Evolutionary conservation across 768 basidiomycete genomes (phyloP), one percentile per base, ranked within the genome.

Genomic region (Hortiboletus campestris): DNA sequence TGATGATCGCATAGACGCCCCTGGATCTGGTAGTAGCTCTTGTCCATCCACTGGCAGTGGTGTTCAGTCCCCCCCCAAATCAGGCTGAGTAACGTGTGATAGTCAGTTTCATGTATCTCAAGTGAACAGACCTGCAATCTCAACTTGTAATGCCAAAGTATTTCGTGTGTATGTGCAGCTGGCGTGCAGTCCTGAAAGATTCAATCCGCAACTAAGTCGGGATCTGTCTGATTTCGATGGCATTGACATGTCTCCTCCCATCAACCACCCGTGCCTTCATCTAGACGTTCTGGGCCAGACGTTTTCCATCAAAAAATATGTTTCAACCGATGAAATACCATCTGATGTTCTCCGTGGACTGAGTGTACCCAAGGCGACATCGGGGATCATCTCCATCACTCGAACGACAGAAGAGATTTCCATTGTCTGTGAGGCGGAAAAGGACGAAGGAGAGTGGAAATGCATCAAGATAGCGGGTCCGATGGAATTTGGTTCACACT

Each of bases 381-480:
- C 58, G 28, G 58, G 58, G n/a, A 69, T 86, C 61, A 66, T 85
- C 51, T 85, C 82, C 2, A 69, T 86, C 36, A 86, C 85, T 28
- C 73, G 80, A 46, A 86, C 85, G 7, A 62, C 62, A 8, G 84
- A 87, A 32, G 86, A 89, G 62, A 71, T 84, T 2, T 87, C 85
- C 2, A 62, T 88, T 49, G 80, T 84, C n/a, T 78, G 79, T 16
- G 73, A 80, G 63, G 70, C 72, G 14, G 61, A 73, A 14, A 69
- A 57, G 49, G 71, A 77, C 39, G 67, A 75, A 31, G 75, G 76
- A 22, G 72, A 73, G 1, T 85, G 84, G 84, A 75, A 69, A 61
- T 81, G 81, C 63, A 81, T 87, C 56, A 82, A 82, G 67, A 82
- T 88, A 39, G 75, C 73, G 35, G 86, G 85, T 4, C 84, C 84